phyloP scores from a whole-genome alignment of 139 green algal species.

The Chlorella sp. region DNA sequence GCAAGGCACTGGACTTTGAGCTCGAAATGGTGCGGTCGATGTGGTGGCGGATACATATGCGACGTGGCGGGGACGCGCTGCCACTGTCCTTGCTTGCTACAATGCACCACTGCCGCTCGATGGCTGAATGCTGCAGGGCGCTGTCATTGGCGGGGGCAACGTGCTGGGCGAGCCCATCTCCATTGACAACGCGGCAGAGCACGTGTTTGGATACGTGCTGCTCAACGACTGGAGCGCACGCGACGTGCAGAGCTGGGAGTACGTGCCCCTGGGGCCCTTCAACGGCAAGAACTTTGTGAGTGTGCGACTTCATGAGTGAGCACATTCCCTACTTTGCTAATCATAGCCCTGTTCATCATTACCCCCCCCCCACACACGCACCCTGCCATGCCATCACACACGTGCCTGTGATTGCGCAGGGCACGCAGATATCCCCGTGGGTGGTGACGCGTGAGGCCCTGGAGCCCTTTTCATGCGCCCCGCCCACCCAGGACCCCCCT shows the following conservation, averaged over 20 bases:
- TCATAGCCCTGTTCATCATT: no score
- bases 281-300: slow-evolving; percentile 85
- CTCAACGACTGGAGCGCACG: slow-evolving; percentile 95
- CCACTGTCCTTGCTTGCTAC: background rate
- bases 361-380: background rate
- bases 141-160: slow-evolving; percentile 73
- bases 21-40: slow-evolving; percentile 90
- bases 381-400: background rate
- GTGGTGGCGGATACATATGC: no score
- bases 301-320: no score
- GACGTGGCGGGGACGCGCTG: no score
- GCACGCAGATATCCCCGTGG: slow-evolving; percentile 83
- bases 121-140: slow-evolving; percentile 39
- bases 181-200: slow-evolving; percentile 47
- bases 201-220: slow-evolving; percentile 87
- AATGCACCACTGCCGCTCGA: background rate
- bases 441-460: slow-evolving; percentile 87
- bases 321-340: no score
- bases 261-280: slow-evolving; percentile 89
- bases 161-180: slow-evolving; percentile 57
- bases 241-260: slow-evolving; percentile 95
- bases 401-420: slow-evolving; percentile 38
- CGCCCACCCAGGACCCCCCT: slow-evolving; percentile 32
- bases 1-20: slow-evolving; percentile 78
- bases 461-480: slow-evolving; percentile 62